A percentile compares a stretch with the other conserved stretches of the same genome.
phyloP scores from a whole-genome alignment of 805 yeast species.

The Debaryomyces hansenii region DNA sequence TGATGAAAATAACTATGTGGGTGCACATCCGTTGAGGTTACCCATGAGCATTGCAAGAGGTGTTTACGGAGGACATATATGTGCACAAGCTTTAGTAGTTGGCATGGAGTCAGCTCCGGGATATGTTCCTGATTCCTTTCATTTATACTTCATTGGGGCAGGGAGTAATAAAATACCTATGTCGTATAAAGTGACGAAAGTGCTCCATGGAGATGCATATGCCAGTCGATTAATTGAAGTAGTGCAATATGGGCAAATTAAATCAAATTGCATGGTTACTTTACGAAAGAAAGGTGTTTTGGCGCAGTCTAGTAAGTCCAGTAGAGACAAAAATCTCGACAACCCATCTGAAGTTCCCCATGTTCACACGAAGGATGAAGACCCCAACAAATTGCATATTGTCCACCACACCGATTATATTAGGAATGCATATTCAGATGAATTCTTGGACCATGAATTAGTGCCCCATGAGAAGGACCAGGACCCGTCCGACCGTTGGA shows the following conservation, averaged over 20 bases:
- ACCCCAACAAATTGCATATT: conserved; percentile 22
- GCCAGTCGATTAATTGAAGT: conserved; percentile 55
- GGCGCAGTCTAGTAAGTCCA: background rate
- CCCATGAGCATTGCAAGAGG: conserved; percentile 55
- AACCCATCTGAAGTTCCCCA: conserved; percentile 16
- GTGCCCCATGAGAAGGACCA: conserved; percentile 34
- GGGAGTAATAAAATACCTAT: conserved; percentile 50
- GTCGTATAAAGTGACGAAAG: conserved; percentile 51
- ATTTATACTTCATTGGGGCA: conserved; percentile 58
- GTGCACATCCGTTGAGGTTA: conserved; percentile 33
- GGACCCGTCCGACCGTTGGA: conserved; percentile 38
- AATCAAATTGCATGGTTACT: conserved; percentile 53
- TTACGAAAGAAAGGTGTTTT: conserved; percentile 21
- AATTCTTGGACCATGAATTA: conserved; percentile 30
- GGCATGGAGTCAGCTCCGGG: conserved; percentile 48
- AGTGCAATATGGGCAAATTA: conserved; percentile 50
- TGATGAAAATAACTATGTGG: conserved; percentile 27
- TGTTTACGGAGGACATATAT: conserved; percentile 68
- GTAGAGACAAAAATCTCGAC: conserved; percentile 3
- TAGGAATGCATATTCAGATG: conserved; percentile 37
- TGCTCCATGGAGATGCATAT: conserved; percentile 54
- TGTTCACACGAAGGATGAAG: conserved; percentile 16
- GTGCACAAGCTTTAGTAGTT: conserved; percentile 65
- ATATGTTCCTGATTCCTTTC: conserved; percentile 58
- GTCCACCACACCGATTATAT: conserved; percentile 38